Evolutionary conservation across 1,284 basidiomycete species (phyloP), one percentile per base, ranked within the genome.

Genomic region (Sphagnurus paluster): DNA sequence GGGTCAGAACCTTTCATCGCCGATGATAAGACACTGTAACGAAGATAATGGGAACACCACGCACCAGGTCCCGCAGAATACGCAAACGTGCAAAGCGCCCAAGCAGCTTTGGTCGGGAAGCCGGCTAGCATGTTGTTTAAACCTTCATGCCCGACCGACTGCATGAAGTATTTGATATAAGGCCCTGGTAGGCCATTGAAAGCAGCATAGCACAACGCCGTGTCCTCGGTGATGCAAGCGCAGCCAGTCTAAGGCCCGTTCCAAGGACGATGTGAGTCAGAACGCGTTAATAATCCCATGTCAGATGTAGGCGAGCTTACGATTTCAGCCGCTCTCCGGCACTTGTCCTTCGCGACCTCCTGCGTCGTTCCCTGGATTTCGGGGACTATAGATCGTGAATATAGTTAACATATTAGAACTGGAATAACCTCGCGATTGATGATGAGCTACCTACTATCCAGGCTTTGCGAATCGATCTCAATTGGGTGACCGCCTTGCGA

Each of bases 211-310:
- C 87, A 91, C 4, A 99, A 80, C 0, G 96, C 93, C 0, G 96
- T 98, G 65, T 99, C 97, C 69, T 99, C 96, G 0, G 94, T 98
- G 53, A 99, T 93, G 60, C 93, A 96, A 3, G 95, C 87, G 0
- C 87, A 84, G 9, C 84, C 81, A 25, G 93, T 70, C 87, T 89
- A 48, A n/a, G n/a, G n/a, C n/a, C n/a, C n/a, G 29, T 5, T 39
- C 39, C 25, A 36, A 13, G 16, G 25, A 36, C 20, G 6, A 8
- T 42, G 20, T 43, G 29, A 40, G 24, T 17, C 14, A 16, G 25
- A 34, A 37, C 25, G n/a, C 24, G 13, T 42, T 23, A 13, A 40
- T 21, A n/a, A n/a, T n/a, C n/a, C 14, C 20, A n/a, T 26, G 8
- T 20, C 28, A 11, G 16, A 19, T 17, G 35, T 30, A 13, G 23